Evolutionary conservation across 495 filamentous ascomycete genomes (phyloP).

Genomic region (Aspergillus kassunensis): DNA sequence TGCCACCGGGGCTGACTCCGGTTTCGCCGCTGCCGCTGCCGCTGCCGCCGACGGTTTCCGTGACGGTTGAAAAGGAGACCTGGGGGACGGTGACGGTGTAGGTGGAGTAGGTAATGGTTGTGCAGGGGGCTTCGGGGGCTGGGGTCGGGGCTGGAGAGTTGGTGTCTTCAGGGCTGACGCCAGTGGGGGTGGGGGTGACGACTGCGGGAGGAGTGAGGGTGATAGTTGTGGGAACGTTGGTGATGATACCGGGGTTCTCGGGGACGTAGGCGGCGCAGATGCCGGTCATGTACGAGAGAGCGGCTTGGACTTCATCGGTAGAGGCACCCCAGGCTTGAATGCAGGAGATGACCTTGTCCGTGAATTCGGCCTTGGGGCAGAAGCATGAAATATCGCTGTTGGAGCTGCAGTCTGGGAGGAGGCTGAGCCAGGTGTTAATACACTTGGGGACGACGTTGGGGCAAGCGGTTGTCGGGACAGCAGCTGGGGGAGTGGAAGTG

Average conservation of each 20-base stretch:
- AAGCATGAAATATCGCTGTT: constrained; percentile 83
- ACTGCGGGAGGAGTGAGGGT: constrained; percentile 37
- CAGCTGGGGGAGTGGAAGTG: constrained; percentile 16
- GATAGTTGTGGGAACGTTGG: constrained; percentile 59
- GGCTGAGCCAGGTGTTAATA: constrained; percentile 84
- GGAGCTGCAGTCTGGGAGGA: constrained; percentile 68
- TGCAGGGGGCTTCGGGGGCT: constrained; percentile 46
- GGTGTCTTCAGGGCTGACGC: constrained; percentile 47
- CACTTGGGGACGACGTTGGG: constrained; percentile 79
- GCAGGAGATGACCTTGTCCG: constrained; percentile 76
- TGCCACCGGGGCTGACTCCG: constrained; percentile 10
- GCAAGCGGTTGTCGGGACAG: constrained; percentile 44
- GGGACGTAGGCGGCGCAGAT: constrained; percentile 76
- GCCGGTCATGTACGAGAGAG: constrained; percentile 82
- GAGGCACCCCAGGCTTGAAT: constrained; percentile 70
- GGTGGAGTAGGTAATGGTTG: constrained; percentile 59
- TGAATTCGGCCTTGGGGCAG: constrained; percentile 75
- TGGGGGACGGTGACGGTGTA: constrained; percentile 71
- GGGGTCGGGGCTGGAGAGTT: constrained; percentile 21
- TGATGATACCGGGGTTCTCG: constrained; percentile 81
- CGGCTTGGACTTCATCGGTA: constrained; percentile 60
- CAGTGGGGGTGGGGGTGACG: constrained; percentile 35
- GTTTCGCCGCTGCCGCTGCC: constrained; percentile 12
- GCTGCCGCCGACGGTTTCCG: constrained; percentile 16
- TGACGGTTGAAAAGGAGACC: constrained; percentile 62